Evolutionary conservation across 1,139 yeast species (phyloP), one percentile per base, ranked within the genome.

Genomic region (Suhomyces choctaworum): DNA sequence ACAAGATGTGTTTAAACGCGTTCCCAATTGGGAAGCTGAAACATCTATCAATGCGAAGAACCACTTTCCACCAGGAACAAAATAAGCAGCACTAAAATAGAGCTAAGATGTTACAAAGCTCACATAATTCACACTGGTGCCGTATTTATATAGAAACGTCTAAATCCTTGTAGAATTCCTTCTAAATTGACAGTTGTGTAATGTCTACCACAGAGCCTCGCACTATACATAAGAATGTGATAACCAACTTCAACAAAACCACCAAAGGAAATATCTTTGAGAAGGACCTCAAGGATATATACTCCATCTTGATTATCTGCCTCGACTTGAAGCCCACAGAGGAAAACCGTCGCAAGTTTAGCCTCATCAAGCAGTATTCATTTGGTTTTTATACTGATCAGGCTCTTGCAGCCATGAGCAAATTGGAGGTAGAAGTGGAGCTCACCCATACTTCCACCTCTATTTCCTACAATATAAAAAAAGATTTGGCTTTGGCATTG

Each of bases 271-370:
- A 66, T 16, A 63, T 80, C 9, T 72, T 66, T 46, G 73, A 80
- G 17, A 66, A 69, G 27, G 86, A 82, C 47, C 46, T 83, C 28
- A 76, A 76, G 47, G 77, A 75, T 29, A 73, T 83, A 3, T 85
- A 57, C 52, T 66, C 82, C 1, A 56, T 78, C 28, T 51, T 78
- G 50, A 47, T 82, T 1, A 65, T 80, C 14, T 65, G 78, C 25
- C 59, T 81, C 25, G 56, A 74, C 4, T 55, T 80, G 25, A 56
- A 56, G 14, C 53, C 32, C 2, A 25, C 17, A 4, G 20, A 9
- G 7, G 11, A 13, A 19, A 19, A 29, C 6, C 26, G 23, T 25
- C 26, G 23, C 17, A 37, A 39, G 11, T 41, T 39, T 17, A 37
- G 42, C 2, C 35, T 53, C 25, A 19, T 35, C 19, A 63, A 57